Evolutionary conservation across 257 asterid genomes (phyloP).

Genomic region (Leptodermis oblonga): DNA sequence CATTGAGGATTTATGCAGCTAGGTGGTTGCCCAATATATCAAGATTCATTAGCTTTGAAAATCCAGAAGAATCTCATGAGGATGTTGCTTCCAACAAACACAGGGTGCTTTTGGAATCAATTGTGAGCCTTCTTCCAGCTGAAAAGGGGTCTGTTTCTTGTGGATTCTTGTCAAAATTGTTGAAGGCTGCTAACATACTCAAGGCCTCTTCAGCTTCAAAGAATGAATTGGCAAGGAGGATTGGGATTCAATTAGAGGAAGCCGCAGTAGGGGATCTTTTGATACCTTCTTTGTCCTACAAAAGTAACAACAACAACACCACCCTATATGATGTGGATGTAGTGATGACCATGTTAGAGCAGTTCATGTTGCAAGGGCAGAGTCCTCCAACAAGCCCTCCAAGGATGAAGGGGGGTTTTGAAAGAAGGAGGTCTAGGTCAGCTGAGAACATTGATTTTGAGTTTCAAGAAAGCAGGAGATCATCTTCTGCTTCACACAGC

Average conservation of each 20-base stretch:
- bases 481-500: conserved; percentile 79
- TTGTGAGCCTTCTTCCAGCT: conserved; percentile 67
- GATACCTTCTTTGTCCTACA: conserved; percentile 46
- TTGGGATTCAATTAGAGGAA: conserved; percentile 70
- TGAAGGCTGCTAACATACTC: conserved; percentile 69
- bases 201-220: conserved; percentile 67
- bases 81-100: conserved; percentile 48
- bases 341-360: conserved; percentile 56
- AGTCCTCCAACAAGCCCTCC: conserved; percentile 83
- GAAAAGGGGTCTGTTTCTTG: conserved; percentile 75
- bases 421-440: conserved; percentile 77
- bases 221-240: conserved; percentile 53
- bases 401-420: conserved; percentile 39
- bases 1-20: conserved; percentile 59
- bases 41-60: conserved; percentile 29
- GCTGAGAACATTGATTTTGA: conserved; percentile 64
- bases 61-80: conserved; percentile 15
- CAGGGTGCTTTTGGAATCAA: conserved; percentile 68
- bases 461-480: conserved; percentile 74
- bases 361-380: conserved; percentile 67
- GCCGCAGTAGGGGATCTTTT: conserved; percentile 65
- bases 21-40: conserved; percentile 68
- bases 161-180: conserved; percentile 63
- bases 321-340: conserved; percentile 54
- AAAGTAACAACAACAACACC: conserved; percentile 19